phyloP scores from a whole-genome alignment of 148 eudicot species.

The Rhododendron ferrugineum region DNA sequence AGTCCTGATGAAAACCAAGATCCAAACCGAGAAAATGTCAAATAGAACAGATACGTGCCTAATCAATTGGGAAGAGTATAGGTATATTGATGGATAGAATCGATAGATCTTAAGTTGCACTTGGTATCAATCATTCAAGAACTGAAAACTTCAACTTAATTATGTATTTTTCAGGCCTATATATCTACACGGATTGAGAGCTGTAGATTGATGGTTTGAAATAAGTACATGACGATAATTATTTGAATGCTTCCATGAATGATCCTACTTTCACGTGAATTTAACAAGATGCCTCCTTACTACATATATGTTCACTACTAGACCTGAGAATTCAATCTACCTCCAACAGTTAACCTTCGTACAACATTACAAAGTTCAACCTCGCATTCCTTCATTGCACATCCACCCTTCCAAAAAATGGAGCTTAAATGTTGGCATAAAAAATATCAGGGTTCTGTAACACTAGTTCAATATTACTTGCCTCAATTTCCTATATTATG shows the following conservation, averaged over 20 bases:
- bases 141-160: not conserved
- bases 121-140: not conserved
- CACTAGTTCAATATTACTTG: not conserved
- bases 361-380: not conserved
- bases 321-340: not conserved
- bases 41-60: not conserved
- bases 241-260: not conserved
- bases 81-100: not conserved
- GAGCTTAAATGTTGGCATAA: not conserved
- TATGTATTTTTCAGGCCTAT: not conserved
- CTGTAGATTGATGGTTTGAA: not conserved
- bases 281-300: not conserved
- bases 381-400: not conserved
- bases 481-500: not conserved
- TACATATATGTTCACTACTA: not conserved
- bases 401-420: not conserved
- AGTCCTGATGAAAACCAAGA: conserved; percentile 32
- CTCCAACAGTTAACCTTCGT: not conserved
- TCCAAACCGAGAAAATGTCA: conserved; percentile 8
- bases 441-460: not conserved
- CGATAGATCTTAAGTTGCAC: not conserved
- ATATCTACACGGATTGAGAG: not conserved
- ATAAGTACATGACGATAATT: not conserved
- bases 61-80: not conserved
- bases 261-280: not conserved